Base-by-base conservation (phyloP, 441 rosid species). In the Populus hybrid region DNA sequence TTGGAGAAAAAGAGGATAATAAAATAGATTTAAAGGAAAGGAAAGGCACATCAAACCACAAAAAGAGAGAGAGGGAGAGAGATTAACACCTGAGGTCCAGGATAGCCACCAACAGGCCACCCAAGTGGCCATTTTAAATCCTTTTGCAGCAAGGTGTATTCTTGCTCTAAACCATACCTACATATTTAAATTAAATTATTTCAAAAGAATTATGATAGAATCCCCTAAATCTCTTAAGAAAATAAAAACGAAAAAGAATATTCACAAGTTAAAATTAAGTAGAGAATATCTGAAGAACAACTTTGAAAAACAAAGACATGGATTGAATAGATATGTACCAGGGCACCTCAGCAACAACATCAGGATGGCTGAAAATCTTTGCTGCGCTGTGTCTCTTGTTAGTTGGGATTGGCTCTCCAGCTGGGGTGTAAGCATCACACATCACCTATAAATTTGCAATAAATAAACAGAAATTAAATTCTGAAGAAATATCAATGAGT, bases 141-240 rank as follows among this genome's bases (percentile, higher is more conserved):
- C 84, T 90, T 91, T 61, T 88, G 92, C 66, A 92, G 88, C 38
- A 92, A 85, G 24, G 94, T 90, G 83, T 90, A 92, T 75, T 90
- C 97, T 77, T 92, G 95, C 86, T 92, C 97, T 69, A 92, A 90
- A 7, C 94, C 94, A 75, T 83, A 92, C 94, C 94, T 89, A 28
- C 7, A 66, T 23, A 4, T 61, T 61, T 9, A 70, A 71, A 21
- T 23, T 21, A 40, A 7, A 61, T 11, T 61, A 61, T 67, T 31
- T 24, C 35, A 65, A 28, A 66, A 66, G 9, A 31, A 12, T 31
- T 66, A 26, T 6, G 4, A 16, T 0, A 28, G 36, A 31, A 28
- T 6, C 36, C 36, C 10, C 69, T 0, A 20, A 33, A 9, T 18
- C 35, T 29, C 35, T 3, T 2, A 35, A 35, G 9, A 0, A 18